phyloP scores from a whole-genome alignment of 345 rosid species.

The Aquilaria malaccensis region DNA sequence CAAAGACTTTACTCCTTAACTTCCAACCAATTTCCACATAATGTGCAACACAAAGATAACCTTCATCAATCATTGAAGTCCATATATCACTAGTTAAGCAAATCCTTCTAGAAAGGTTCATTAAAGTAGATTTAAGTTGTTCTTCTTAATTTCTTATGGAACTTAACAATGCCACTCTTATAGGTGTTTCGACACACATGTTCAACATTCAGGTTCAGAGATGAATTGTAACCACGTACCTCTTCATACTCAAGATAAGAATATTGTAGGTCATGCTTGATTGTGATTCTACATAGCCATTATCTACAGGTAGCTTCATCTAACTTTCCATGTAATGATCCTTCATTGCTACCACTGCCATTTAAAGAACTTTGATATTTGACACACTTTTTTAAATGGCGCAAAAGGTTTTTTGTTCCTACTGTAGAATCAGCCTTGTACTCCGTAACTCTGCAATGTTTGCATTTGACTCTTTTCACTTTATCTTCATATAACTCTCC shows the following conservation, averaged over 20 bases:
- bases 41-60: constrained; percentile 8
- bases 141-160: background rate
- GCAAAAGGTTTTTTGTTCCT: background rate
- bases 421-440: background rate
- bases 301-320: background rate
- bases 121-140: background rate
- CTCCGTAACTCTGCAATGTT: background rate
- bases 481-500: background rate
- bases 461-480: background rate
- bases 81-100: constrained; percentile 7
- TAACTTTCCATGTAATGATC: background rate
- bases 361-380: background rate
- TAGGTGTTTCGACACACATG: too few species aligned
- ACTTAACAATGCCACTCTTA: background rate
- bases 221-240: background rate
- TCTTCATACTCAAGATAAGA: background rate
- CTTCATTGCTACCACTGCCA: too few species aligned
- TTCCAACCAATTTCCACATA: background rate
- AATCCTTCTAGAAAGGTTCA: constrained; percentile 1
- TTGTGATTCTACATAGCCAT: background rate
- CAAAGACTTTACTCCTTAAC: background rate
- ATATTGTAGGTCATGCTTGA: background rate
- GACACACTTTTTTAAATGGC: background rate
- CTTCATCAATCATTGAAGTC: background rate
- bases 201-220: too few species aligned